Evolutionary conservation across 2,329 filamentous ascomycete genomes (phyloP).

Genomic region (Diaporthe aspalathi): DNA sequence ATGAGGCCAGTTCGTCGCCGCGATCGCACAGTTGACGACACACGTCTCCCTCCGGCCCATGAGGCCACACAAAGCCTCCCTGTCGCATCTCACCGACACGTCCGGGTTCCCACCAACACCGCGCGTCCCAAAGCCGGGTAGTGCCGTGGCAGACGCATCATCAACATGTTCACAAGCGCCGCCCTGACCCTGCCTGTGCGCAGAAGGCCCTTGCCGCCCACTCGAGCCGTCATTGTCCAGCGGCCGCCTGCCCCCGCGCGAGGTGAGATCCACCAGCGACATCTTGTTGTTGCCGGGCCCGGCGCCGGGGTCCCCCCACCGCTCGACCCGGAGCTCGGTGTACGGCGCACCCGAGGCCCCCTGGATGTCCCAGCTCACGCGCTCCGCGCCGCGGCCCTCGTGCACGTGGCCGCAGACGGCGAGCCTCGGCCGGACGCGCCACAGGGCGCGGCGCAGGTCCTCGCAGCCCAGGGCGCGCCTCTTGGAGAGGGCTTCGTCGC

Average conservation of each 20-base stretch:
- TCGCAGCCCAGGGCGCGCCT: constrained; percentile 67
- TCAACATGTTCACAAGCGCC: not conserved
- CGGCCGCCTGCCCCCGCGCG: constrained; percentile 50
- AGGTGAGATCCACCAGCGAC: constrained; percentile 71
- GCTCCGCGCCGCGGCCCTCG: constrained; percentile 71
- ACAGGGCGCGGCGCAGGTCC: constrained; percentile 66
- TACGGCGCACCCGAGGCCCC: constrained; percentile 52
- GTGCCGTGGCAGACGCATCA: constrained; percentile 34
- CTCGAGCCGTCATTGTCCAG: constrained; percentile 61
- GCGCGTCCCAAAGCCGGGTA: constrained; percentile 47
- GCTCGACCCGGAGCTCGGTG: constrained; percentile 56
- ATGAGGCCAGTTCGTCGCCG: constrained; percentile 75
- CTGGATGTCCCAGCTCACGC: constrained; percentile 69
- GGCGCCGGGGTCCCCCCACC: constrained; percentile 70
- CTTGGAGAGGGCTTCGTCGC: constrained; percentile 60
- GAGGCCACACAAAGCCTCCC: constrained; percentile 53
- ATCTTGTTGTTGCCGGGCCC: constrained; percentile 67
- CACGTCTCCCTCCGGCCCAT: constrained; percentile 74
- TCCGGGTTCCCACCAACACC: constrained; percentile 56
- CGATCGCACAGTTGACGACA: constrained; percentile 82
- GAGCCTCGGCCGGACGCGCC: constrained; percentile 71
- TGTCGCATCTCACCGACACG: constrained; percentile 54
- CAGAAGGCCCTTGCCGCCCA: not conserved
- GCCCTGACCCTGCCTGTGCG: not conserved
- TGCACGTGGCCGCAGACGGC: constrained; percentile 81